Conservation (phyloP, 2,329 filamentous ascomycete genomes). For the Aspergillus neotritici region DNA sequence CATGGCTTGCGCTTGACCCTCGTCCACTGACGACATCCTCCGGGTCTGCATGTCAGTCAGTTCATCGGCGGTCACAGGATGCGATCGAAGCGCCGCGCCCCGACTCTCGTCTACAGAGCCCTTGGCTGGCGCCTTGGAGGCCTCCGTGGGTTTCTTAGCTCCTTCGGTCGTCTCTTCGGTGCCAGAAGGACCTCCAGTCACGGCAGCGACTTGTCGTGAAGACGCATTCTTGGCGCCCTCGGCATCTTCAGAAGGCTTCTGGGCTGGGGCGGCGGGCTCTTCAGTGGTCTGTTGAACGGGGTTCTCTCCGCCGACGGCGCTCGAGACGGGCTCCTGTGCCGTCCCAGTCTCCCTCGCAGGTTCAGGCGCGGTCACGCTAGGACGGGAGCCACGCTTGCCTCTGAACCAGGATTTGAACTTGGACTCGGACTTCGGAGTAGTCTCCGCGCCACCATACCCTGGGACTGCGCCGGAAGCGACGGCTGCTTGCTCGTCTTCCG, state of each 20-base stretch:
- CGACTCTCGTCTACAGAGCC: constrained; percentile 11
- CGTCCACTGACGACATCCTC: constrained; percentile 6
- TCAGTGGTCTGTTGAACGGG: neutral
- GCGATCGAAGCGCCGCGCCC: constrained; percentile 25
- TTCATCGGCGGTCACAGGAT: constrained; percentile 26
- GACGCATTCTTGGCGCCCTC: too few relatives aligned
- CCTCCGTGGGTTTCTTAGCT: too few relatives aligned
- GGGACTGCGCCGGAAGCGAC: neutral
- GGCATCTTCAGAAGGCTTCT: neutral
- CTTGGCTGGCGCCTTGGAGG: too few relatives aligned
- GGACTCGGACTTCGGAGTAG: neutral
- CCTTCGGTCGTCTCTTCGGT: neutral
- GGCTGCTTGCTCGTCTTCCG: neutral
- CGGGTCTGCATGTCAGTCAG: constrained; percentile 13
- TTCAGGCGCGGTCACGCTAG: constrained; percentile 19
- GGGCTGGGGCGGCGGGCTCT: neutral
- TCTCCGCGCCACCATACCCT: constrained; percentile 1
- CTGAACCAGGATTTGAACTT: constrained; percentile 32
- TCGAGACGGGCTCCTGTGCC: neutral
- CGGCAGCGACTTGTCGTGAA: too few relatives aligned
- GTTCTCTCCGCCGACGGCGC: too few relatives aligned
- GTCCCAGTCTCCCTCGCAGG: constrained; percentile 3
- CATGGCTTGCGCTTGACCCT: constrained; percentile 6
- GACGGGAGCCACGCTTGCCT: constrained; percentile 23
- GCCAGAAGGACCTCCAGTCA: neutral